Base-by-base conservation (phyloP, 176 grass and related monocot genomes). In the Hordeum marinum region DNA sequence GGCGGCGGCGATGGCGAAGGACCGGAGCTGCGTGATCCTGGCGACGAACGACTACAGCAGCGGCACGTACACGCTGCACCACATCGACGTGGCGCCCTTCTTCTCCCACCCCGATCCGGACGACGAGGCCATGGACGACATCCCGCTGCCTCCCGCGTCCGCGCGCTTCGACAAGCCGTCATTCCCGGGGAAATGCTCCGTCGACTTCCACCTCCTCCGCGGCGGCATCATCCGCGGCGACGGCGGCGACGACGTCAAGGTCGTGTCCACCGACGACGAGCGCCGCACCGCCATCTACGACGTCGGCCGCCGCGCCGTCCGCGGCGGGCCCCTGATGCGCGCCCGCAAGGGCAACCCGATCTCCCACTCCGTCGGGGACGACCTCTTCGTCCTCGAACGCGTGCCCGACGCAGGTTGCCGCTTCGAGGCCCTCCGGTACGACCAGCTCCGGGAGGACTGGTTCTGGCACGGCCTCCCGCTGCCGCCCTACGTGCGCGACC, bases 221-320 rank as follows among this genome's bases (percentile, higher is more conserved):
- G 74, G 17, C 20, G 50, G 52, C 52, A 18, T 0, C 15, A 18
- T 52, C 52, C 20, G 20, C 31, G 18, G 31, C 60, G 40, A 25
- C 15, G 18, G 20, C 50, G 74, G 9, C 71, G 34, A 34, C 34
- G 34, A 34, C 34, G 11, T 57, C 71, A 50, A 15, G 76, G 61
- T 48, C 60, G 78, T 80, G 40, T 43, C 40, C 78, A 66, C 61
- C 39, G 40, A 66, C 61, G 40, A 6, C 8, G 39, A 21, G 14
- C 40, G 78, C 78, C 78, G 61, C 5, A 80, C 41, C 25, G 25
- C 48, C 40, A 46, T 80, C 61, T 80, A 80, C 78, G 59, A 64
- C 61, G 61, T 29, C 23, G 3, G 0, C 3, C 3, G 5, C 40
- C 39, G 40, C 41, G 40, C 40, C 78, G 24, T 46, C 71, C 71